These are phyloP conservation scores for Trametes sp. DNA, from an alignment of 1,284 basidiomycete species.

Conservation along the genomic window DNA sequence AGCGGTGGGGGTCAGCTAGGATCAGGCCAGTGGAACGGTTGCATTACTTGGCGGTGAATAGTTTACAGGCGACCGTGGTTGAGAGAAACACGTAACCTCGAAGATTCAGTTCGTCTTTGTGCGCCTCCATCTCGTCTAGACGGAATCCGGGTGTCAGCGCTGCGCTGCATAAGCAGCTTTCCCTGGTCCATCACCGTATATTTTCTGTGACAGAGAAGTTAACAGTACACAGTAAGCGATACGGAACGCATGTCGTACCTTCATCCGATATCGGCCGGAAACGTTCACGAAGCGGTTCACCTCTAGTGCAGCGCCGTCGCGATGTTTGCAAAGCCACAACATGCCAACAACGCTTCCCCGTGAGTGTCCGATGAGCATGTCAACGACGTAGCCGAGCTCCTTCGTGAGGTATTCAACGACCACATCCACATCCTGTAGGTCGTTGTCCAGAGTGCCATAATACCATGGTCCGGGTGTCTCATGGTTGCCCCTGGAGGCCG, in stretches of 20 bases:
- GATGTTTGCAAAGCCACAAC: slow-evolving; percentile 71
- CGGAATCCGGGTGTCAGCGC: background rate
- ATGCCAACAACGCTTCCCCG: slow-evolving; percentile 72
- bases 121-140: slow-evolving; percentile 18
- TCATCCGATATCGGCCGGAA: slow-evolving; percentile 79
- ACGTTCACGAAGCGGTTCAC: slow-evolving; percentile 71
- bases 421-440: slow-evolving; percentile 67
- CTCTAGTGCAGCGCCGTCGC: slow-evolving; percentile 55
- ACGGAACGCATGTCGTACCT: slow-evolving; percentile 40
- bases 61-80: slow-evolving; percentile 66
- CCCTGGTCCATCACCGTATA: slow-evolving; percentile 24
- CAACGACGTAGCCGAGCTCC: slow-evolving; percentile 68
- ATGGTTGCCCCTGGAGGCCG: slow-evolving; percentile 66
- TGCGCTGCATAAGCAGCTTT: too few relatives aligned
- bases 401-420: slow-evolving; percentile 68
- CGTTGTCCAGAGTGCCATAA: slow-evolving; percentile 61
- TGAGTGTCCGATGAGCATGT: slow-evolving; percentile 77
- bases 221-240: background rate
- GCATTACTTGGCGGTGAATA: slow-evolving; percentile 46
- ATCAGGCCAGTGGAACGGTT: background rate
- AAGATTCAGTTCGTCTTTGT: slow-evolving; percentile 56
- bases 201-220: slow-evolving; percentile 24
- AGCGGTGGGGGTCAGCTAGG: background rate
- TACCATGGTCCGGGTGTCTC: slow-evolving; percentile 76
- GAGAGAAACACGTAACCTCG: slow-evolving; percentile 67